phyloP scores from a whole-genome alignment of 345 rosid genomes.

The Eucalyptus erythrocorys region DNA sequence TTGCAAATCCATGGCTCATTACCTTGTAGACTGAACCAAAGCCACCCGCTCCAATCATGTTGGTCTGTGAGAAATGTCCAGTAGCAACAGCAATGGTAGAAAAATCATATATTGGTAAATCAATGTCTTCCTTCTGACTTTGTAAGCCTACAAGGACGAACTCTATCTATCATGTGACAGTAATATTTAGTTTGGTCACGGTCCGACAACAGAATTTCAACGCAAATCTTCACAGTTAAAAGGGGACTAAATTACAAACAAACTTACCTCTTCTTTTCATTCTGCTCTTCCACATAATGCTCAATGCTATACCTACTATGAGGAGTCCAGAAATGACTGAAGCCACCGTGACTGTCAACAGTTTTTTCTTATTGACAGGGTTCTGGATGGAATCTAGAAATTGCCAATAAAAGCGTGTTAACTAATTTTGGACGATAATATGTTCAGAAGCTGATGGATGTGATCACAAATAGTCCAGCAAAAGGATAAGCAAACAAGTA shows the following conservation, averaged over 20 bases:
- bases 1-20: neutral
- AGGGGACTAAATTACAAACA: neutral
- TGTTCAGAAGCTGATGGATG: neutral
- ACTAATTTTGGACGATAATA: neutral
- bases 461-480: neutral
- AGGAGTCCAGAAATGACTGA: neutral
- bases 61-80: conserved; percentile 5
- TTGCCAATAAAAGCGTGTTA: neutral
- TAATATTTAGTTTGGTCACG: neutral
- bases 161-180: neutral
- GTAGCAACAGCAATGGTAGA: conserved; percentile 13
- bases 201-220: neutral
- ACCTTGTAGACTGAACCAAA: conserved; percentile 26
- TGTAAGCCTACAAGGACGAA: neutral
- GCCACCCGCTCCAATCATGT: conserved; percentile 24
- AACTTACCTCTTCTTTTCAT: neutral
- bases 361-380: neutral
- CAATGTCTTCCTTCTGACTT: neutral
- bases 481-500: no score
- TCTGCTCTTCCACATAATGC: neutral
- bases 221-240: neutral
- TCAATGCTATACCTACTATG: neutral
- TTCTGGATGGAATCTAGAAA: neutral
- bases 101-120: conserved; percentile 10
- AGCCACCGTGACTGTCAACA: neutral